phyloP scores from a whole-genome alignment of 116 monocot species.

The Dioscorea cayenensis region DNA sequence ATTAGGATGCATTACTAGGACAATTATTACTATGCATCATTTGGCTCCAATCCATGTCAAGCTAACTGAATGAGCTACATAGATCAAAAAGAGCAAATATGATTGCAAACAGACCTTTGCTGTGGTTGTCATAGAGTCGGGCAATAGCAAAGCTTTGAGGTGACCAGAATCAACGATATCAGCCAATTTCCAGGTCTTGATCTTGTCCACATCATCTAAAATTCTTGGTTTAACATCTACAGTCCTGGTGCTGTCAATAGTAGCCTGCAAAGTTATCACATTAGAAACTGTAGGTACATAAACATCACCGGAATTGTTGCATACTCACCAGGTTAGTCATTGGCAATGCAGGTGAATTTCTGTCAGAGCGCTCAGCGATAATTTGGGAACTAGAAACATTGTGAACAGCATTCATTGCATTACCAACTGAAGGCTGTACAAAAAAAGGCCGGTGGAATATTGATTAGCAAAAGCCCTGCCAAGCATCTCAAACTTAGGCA shows the following conservation, averaged over 20 bases:
- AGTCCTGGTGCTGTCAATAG: slow-evolving; percentile 48
- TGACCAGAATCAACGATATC: slow-evolving; percentile 48
- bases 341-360: slow-evolving; percentile 3
- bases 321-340: slow-evolving; percentile 9
- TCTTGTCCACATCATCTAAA: slow-evolving; percentile 70
- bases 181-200: slow-evolving; percentile 81
- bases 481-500: background rate
- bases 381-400: slow-evolving; percentile 7
- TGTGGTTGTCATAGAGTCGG: slow-evolving; percentile 1
- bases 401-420: background rate
- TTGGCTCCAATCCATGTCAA: background rate
- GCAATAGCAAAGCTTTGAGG: slow-evolving; percentile 6
- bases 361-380: slow-evolving; percentile 3
- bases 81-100: background rate
- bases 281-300: background rate
- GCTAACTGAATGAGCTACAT: background rate
- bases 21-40: too few relatives aligned
- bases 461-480: background rate
- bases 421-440: slow-evolving; percentile 7
- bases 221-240: slow-evolving; percentile 77
- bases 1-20: background rate
- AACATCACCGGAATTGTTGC: background rate
- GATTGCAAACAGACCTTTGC: background rate
- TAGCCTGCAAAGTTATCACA: slow-evolving; percentile 34
- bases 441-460: background rate